Percentiles rank a stretch among this genome's conserved stretches.
phyloP scores from a whole-genome alignment of 1,284 basidiomycete genomes.

The Cutaneotrichosporon daszewskae region DNA sequence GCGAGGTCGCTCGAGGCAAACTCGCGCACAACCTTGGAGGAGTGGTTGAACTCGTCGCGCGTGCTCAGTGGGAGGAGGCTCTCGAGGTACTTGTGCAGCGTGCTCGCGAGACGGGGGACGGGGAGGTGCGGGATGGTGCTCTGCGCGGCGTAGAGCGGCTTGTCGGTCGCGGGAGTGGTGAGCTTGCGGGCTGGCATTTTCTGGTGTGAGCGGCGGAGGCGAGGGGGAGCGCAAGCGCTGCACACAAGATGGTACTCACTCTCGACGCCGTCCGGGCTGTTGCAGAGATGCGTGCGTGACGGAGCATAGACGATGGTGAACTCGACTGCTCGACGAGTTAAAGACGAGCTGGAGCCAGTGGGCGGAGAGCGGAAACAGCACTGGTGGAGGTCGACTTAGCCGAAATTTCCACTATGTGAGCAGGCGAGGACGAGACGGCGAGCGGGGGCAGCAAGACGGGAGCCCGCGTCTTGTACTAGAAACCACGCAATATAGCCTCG shows the following conservation, averaged over 20 bases:
- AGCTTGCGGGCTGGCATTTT: too few species aligned
- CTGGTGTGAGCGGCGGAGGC: constrained; percentile 9
- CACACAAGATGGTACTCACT: background rate
- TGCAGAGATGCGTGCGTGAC: background rate
- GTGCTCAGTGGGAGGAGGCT: constrained; percentile 70
- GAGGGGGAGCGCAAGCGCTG: constrained; percentile 9
- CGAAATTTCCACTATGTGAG: too few species aligned
- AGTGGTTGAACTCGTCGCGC: constrained; percentile 57
- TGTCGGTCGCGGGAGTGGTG: too few species aligned
- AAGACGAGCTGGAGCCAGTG: too few species aligned
- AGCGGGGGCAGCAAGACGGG: too few species aligned
- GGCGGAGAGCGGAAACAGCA: too few species aligned
- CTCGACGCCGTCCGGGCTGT: constrained; percentile 3
- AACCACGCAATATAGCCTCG: too few species aligned
- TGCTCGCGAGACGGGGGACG: constrained; percentile 73
- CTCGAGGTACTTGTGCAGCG: constrained; percentile 78
- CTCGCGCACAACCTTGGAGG: constrained; percentile 58
- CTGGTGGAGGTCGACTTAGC: too few species aligned
- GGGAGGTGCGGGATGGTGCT: constrained; percentile 73
- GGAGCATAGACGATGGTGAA: background rate
- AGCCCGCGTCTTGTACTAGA: too few species aligned
- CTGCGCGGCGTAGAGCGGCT: constrained; percentile 72
- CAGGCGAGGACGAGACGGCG: too few species aligned
- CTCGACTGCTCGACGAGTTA: too few species aligned
- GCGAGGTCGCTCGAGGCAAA: constrained; percentile 69